Base-by-base conservation (phyloP, 2,329 filamentous ascomycete species). In the Knufia petricola region DNA sequence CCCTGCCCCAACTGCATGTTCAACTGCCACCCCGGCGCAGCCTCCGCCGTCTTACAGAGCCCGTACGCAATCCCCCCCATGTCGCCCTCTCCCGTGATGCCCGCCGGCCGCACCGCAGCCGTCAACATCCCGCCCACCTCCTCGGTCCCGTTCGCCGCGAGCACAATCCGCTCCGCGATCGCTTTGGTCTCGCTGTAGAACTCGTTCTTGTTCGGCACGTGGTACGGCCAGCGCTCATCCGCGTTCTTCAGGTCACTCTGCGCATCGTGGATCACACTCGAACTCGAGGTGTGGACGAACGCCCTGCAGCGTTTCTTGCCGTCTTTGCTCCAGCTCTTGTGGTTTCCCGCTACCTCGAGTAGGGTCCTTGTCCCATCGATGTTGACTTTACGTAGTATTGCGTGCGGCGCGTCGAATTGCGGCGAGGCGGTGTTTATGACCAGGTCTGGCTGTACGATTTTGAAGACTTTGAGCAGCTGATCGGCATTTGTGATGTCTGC, bases 131-230 rank as follows among this genome's bases (percentile, higher is more conserved):
- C 69, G 45, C 73, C 69, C 48, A 61, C 75, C 58, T 59, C 72
- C 44, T 70, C 57, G 52, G 81, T 79, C 73, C 87, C 92, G 60
- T 84, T 85, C 24, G 50, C 52, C 46, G 78, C 72, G 48, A 95
- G 73, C 56, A 94, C 87, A 46, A 88, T 71, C 52, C 82, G 74
- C 72, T 96, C 90, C 41, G 89, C 90, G 52, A 84, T 50, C 56
- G 85, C 85, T 79, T 95, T 96, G 12, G 87, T 94, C 68, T 89
- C 82, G 24, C 88, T 88, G 67, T 96, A 96, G 67, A 87, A 87
- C 66, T 88, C 85, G 48, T 73, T 73, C 57, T 79, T 68, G 51
- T 77, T 76, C 26, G 85, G 85, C 40, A 79, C 75, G 46, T 92
- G 81, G 43, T 84, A 75, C 23, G 87, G 87, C 75, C 84, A 87